phyloP scores from a whole-genome alignment of 2,329 filamentous ascomycete species.

The Talaromyces rugulosus region DNA sequence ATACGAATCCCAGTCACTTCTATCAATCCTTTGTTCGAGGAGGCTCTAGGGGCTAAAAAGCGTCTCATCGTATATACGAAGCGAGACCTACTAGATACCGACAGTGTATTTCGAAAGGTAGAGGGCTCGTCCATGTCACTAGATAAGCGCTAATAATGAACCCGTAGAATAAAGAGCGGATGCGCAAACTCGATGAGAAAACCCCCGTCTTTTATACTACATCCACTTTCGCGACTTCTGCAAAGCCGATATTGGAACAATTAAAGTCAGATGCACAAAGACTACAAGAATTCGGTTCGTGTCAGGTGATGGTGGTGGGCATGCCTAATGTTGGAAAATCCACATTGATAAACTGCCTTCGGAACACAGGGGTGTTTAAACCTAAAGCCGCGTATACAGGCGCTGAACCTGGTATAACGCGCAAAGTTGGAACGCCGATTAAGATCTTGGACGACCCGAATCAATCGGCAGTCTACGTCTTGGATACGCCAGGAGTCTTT shows the following conservation, averaged over 20 bases:
- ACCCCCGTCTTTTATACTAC: conserved; percentile 34
- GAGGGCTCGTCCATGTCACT: background rate
- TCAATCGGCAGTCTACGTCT: conserved; percentile 67
- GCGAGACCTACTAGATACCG: conserved; percentile 62
- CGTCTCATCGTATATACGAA: conserved; percentile 91
- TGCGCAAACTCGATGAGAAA: conserved; percentile 30
- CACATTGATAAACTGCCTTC: conserved; percentile 82
- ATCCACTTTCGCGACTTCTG: conserved; percentile 26
- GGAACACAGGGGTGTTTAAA: conserved; percentile 60
- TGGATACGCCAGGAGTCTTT: conserved; percentile 94
- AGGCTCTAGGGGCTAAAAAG: conserved; percentile 65
- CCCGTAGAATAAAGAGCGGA: conserved; percentile 27
- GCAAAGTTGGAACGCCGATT: conserved; percentile 77
- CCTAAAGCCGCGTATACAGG: conserved; percentile 78
- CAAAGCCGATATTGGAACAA: conserved; percentile 29
- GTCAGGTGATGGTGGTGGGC: conserved; percentile 81
- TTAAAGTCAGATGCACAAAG: conserved; percentile 26
- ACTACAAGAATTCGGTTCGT: conserved; percentile 62
- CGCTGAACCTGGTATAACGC: conserved; percentile 81
- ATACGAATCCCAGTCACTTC: conserved; percentile 85
- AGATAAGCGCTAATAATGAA: background rate
- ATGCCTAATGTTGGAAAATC: conserved; percentile 99
- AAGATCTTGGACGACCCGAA: conserved; percentile 64
- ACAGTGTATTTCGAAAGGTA: conserved; percentile 40
- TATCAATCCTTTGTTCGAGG: conserved; percentile 84